Evolutionary conservation across 345 rosid genomes (phyloP).

Genomic region (Lepidium sativum): DNA sequence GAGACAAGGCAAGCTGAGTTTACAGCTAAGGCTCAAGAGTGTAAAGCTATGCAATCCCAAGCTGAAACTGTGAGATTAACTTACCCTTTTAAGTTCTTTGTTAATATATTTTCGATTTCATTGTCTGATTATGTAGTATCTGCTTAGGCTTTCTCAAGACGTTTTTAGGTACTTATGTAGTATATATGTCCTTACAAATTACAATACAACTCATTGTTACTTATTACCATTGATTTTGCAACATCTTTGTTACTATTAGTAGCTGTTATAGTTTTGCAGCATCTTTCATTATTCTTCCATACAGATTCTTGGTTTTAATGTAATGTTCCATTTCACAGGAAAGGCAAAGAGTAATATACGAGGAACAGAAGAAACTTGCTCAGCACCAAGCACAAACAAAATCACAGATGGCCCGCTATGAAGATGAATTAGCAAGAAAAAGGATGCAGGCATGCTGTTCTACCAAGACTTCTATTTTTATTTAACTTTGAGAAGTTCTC

Average conservation of each 20-base stretch:
- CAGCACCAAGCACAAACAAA: slow-evolving; percentile 89
- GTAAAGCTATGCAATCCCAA: slow-evolving; percentile 78
- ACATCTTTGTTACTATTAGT: background rate
- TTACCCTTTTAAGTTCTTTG: background rate
- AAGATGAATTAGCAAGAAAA: slow-evolving; percentile 89
- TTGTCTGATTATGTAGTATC: background rate
- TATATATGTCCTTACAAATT: background rate
- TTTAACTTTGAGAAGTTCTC: background rate
- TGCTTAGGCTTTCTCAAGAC: background rate
- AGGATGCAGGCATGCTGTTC: slow-evolving; percentile 78
- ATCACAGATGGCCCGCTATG: slow-evolving; percentile 93
- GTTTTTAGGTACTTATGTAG: background rate
- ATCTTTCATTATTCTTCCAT: background rate
- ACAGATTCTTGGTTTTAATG: background rate
- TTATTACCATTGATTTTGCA: background rate
- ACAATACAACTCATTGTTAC: background rate
- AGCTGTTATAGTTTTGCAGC: background rate
- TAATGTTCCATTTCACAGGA: slow-evolving; percentile 46
- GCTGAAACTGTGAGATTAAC: slow-evolving; percentile 68
- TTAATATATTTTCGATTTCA: background rate
- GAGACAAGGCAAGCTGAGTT: slow-evolving; percentile 70
- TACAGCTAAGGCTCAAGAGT: slow-evolving; percentile 61
- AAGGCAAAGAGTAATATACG: slow-evolving; percentile 75
- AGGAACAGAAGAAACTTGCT: slow-evolving; percentile 84
- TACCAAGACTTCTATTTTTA: background rate